Base-by-base conservation (phyloP, 805 yeast species). In the Pichia deserticola region DNA sequence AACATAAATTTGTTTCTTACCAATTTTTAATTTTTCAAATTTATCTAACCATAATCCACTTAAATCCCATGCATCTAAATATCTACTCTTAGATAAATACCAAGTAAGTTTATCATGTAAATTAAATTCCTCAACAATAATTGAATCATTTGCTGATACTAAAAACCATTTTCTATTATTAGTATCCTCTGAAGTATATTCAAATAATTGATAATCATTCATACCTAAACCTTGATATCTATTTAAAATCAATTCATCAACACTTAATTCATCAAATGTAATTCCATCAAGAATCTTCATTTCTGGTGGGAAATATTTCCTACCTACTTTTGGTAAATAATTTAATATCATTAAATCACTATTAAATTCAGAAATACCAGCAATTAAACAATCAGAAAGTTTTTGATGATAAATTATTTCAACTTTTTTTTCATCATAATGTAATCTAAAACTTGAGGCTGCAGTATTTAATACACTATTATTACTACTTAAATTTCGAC, bases 141-240 rank as follows among this genome's bases (percentile, higher is more conserved):
- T 84, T 1, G 84, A 92, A 66, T 89, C 98, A 43, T 79, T 77
- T 0, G 97, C 88, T 60, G 92, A 81, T 5, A 92, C 72, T 20
- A 93, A 71, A 58, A 75, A 86, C 69, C 84, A 88, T 48, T 73
- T 71, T 0, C 65, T 61, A 0, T 56, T 60, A 6, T 35, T 27
- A n/a, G 9, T 13, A 12, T 29, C 39, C 4, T 30, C 15, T 3
- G 39, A 27, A 25, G 29, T 27, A 32, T 29, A 28, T 28, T 42
- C 41, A 20, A 38, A 29, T 43, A 90, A 64, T 55, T 79, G 82
- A 60, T 86, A 87, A 61, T 93, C 98, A 62, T 92, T 90, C 15
- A 86, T 70, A 0, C 95, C 89, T 40, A 88, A 66, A 12, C 73
- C 70, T 27, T 78, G 73, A 42, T 70, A 76, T 35, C 78, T 78